Evolutionary conservation across 2,329 filamentous ascomycete species (phyloP).

Genomic region (Pseudopyricularia cyperi): DNA sequence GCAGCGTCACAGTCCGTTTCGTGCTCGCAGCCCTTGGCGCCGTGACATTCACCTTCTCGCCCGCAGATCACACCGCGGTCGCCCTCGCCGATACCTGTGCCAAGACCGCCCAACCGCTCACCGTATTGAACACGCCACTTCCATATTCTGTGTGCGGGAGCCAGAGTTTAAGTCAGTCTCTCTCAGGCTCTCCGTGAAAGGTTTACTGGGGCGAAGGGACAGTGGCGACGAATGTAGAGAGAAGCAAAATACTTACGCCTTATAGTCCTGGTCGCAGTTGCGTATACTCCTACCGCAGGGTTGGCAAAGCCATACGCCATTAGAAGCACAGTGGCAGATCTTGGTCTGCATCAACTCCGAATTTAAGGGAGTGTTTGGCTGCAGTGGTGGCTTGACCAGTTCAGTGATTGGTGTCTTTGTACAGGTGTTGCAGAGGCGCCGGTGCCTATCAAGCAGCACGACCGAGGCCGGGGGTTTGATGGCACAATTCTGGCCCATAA

Average conservation of each 20-base stretch:
- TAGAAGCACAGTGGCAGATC: conserved; percentile 37
- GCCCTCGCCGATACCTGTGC: conserved; percentile 78
- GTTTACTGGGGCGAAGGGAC: neutral
- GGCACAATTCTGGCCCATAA: conserved; percentile 60
- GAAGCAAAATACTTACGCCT: conserved; percentile 25
- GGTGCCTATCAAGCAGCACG: conserved; percentile 60
- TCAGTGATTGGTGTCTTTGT: conserved; percentile 53
- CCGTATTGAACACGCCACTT: conserved; percentile 80
- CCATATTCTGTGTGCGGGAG: conserved; percentile 50
- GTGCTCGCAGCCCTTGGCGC: conserved; percentile 62
- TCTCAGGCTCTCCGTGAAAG: neutral
- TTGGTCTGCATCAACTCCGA: conserved; percentile 42
- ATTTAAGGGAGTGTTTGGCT: conserved; percentile 32
- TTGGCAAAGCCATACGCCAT: conserved; percentile 72
- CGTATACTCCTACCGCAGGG: conserved; percentile 65
- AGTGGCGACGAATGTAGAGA: conserved; percentile 1
- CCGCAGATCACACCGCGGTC: conserved; percentile 82
- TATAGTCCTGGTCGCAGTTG: conserved; percentile 44
- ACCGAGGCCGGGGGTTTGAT: conserved; percentile 64
- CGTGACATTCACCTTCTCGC: conserved; percentile 63
- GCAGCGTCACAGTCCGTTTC: conserved; percentile 80
- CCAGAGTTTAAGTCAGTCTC: neutral
- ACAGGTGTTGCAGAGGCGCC: conserved; percentile 68
- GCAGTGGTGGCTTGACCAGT: conserved; percentile 31
- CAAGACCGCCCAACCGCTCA: conserved; percentile 65